Evolutionary conservation across 768 basidiomycete genomes (phyloP).

Genomic region (Naematelia encephala): DNA sequence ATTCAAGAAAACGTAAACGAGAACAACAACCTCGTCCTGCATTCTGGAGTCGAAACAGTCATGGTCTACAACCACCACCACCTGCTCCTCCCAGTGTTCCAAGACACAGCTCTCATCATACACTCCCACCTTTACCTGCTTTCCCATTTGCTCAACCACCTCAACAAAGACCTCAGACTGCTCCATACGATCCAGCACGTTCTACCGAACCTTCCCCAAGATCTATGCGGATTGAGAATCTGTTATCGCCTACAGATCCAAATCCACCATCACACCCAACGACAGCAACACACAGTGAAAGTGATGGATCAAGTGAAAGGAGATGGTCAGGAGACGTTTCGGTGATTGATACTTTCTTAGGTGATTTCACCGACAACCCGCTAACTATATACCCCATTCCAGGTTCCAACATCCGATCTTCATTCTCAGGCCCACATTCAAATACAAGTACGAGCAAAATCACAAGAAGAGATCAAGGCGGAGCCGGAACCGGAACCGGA

Average conservation of each 20-base stretch:
- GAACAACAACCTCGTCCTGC: neutral
- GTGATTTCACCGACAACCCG: neutral
- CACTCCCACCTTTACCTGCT: neutral
- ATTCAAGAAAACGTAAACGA: neutral
- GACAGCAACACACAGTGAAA: neutral
- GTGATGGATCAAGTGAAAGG: neutral
- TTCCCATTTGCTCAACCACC: neutral
- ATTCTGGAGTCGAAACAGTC: neutral
- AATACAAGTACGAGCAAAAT: neutral
- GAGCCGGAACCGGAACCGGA: too few species aligned
- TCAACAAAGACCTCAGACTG: neutral
- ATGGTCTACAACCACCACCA: neutral
- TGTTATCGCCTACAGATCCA: constrained; percentile 12
- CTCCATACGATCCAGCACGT: neutral
- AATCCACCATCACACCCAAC: neutral
- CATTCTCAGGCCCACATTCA: neutral
- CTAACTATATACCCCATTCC: neutral
- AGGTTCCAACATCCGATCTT: neutral
- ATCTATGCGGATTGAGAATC: constrained; percentile 20
- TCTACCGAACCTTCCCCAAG: constrained; percentile 9
- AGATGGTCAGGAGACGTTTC: neutral
- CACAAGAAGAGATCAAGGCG: too few species aligned
- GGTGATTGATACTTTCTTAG: neutral
- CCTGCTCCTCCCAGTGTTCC: neutral
- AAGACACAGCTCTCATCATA: neutral